phyloP scores from a whole-genome alignment of 352 stramenopile species.

The Phytophthora litchii region DNA sequence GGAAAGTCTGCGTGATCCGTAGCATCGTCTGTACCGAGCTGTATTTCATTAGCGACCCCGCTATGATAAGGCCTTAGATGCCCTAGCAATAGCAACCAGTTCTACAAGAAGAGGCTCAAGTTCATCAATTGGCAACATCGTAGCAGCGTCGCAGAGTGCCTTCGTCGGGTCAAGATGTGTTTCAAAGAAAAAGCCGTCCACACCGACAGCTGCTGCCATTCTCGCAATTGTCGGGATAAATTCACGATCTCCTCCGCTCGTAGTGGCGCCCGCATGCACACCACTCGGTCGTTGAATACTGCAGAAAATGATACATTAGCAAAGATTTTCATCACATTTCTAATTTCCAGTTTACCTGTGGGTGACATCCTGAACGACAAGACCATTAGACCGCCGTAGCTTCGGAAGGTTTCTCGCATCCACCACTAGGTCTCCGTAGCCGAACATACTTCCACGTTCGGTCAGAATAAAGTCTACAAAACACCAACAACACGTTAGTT shows the following conservation, averaged over 20 bases:
- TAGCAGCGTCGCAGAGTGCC: slow-evolving; percentile 73
- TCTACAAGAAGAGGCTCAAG: slow-evolving; percentile 70
- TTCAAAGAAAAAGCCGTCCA: slow-evolving; percentile 91
- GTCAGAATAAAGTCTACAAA: slow-evolving; percentile 78
- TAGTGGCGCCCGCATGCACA: slow-evolving; percentile 40
- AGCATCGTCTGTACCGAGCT: slow-evolving; percentile 22
- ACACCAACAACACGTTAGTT: not conserved
- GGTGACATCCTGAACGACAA: slow-evolving; percentile 89
- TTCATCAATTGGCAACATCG: slow-evolving; percentile 76
- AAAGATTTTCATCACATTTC: not conserved
- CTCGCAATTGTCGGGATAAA: slow-evolving; percentile 87
- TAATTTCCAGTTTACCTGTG: slow-evolving; percentile 46
- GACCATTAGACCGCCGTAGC: slow-evolving; percentile 54
- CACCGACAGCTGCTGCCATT: slow-evolving; percentile 83
- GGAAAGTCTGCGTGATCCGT: slow-evolving; percentile 74
- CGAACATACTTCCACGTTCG: slow-evolving; percentile 89
- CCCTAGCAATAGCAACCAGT: slow-evolving; percentile 73
- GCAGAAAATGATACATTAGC: slow-evolving; percentile 6
- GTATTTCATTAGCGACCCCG: slow-evolving; percentile 8
- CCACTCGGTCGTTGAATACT: slow-evolving; percentile 78
- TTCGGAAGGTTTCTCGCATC: slow-evolving; percentile 84
- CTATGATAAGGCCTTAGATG: slow-evolving; percentile 47
- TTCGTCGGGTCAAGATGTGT: slow-evolving; percentile 75
- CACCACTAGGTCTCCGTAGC: slow-evolving; percentile 88
- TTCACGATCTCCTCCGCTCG: slow-evolving; percentile 73